A percentile compares a stretch with the other conserved stretches of the same genome.
phyloP scores from a whole-genome alignment of 768 basidiomycete species.

The Boletus reticuloceps region DNA sequence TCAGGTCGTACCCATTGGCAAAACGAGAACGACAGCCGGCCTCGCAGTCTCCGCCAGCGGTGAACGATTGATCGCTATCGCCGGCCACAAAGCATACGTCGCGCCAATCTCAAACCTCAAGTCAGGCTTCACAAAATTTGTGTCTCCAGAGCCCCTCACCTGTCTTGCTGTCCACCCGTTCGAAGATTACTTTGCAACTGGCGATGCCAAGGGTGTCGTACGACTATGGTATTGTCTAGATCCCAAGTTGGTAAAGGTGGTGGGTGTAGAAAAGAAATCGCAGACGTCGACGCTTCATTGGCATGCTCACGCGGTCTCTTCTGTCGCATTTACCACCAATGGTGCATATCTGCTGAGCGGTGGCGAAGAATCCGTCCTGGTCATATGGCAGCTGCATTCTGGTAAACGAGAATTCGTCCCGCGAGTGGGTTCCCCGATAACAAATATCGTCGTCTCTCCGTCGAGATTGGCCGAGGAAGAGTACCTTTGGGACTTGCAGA shows the following conservation, averaged over 20 bases:
- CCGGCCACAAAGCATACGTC: conserved; percentile 77
- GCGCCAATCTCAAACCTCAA: conserved; percentile 53
- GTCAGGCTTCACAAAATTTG: conserved; percentile 77
- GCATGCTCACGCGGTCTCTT: conserved; percentile 93
- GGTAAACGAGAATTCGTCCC: conserved; percentile 92
- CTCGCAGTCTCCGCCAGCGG: conserved; percentile 76
- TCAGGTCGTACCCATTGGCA: conserved; percentile 59
- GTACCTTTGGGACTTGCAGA: conserved; percentile 83
- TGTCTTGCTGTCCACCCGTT: conserved; percentile 86
- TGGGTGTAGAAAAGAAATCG: conserved; percentile 72
- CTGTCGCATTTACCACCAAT: conserved; percentile 82
- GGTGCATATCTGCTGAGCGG: conserved; percentile 92
- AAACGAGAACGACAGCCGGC: conserved; percentile 59
- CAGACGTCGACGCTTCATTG: conserved; percentile 90
- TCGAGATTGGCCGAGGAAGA: conserved; percentile 67
- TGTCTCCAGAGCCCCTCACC: conserved; percentile 75
- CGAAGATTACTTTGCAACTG: conserved; percentile 94
- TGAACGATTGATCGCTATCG: conserved; percentile 71
- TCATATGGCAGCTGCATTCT: conserved; percentile 92
- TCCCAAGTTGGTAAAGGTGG: conserved; percentile 49
- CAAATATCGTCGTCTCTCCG: conserved; percentile 59
- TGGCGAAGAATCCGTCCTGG: conserved; percentile 94
- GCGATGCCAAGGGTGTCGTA: conserved; percentile 81
- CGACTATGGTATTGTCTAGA: conserved; percentile 92
- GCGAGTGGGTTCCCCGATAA: conserved; percentile 84